Base-by-base conservation (phyloP, 2,329 filamentous ascomycete species). In the Arthroderma sp. region DNA sequence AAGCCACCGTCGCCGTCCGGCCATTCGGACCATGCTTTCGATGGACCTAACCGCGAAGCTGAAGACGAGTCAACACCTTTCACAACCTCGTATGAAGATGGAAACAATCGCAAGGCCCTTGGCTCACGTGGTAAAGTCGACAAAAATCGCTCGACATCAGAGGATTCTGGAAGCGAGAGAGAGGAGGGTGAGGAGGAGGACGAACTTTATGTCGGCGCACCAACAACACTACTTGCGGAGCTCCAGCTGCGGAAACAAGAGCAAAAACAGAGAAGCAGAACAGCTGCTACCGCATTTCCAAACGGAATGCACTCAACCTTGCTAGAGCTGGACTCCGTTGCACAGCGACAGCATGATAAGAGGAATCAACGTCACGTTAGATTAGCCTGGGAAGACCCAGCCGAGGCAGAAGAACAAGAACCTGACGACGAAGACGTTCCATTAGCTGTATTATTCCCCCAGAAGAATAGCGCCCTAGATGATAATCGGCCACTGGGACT, bases 221-320 rank as follows among this genome's bases (percentile, higher is more conserved):
- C 91, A 0, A 94, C 87, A 1, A 98, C 91, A 0, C 73, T 98
- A 0, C 75, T 98, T 27, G 91, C 91, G 0, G 91, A 98, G 60
- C 70, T 98, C 5, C 86, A 95, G 59, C 68, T 94, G 51, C 82
- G 91, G 42, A 96, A 98, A 60, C 80, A 85, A 48, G 84, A 94
- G 54, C 82, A 93, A 56, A 88, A 86, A 62, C 72, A 80, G 50
- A 80, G 91, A 32, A 91, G 82, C 29, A 76, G 80, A 22, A 82
- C 82, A 9, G 73, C 80, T 22, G 71, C 75, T 30, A 77, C 73
- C 9, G 67, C 72, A 1, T 74, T 71, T 53, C 81, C 83, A 15
- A 80, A 82, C 44, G 88, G 86, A n/a, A 81, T 94, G 73, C 86
- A 91, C 51, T 85, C 85, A 9, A 98, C 91, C 0, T 72, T 98